Evolutionary conservation across 2,329 filamentous ascomycete species (phyloP), one percentile per base, ranked within the genome.

Genomic region (Dactylonectria estremocensis): DNA sequence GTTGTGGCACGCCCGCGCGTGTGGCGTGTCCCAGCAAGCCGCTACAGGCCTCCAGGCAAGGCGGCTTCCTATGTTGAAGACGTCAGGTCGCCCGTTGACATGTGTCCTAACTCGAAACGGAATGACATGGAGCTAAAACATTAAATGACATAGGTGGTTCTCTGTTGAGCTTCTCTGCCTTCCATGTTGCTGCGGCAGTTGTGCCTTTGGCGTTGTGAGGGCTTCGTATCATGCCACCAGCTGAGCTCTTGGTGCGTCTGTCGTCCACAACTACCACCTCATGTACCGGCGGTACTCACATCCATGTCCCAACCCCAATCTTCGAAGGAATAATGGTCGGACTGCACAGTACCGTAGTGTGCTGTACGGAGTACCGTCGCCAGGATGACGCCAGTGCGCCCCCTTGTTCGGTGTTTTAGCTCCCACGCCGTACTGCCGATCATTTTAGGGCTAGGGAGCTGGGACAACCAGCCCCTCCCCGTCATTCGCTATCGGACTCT

Each of bases 371-470:
- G n/a, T n/a, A 18, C 53, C 37, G n/a, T 56, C 5, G 53, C 53
- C 28, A 18, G 18, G 10, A 53, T 53, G 31, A 53, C 53, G 24
- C 31, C 43, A 48, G n/a, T 35, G 40, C 14, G 16, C 22, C 49
- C 48, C 59, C 49, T 54, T 37, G 33, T 55, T 14, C 11, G 14
- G 43, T 35, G 40, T 40, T 46, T 52, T 55, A 55, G 49, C 62
- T 64, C 40, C 49, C 55, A 53, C 48, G 53, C 31, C 54, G 48
- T 31, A 45, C 49, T 49, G 62, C 40, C 62, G 56, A 65, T 65
- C 62, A 65, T 60, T 65, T 60, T 65, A 65, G 62, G 62, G 62
- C 63, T 64, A 59, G n/a, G 31, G 20, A 53, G n/a, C 10, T 35
- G n/a, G 31, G 50, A 14, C 24, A 5, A 5, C 16, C 2, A 14